phyloP scores from a whole-genome alignment of 2,329 filamentous ascomycete species.

The Tricladium varicosporioides region DNA sequence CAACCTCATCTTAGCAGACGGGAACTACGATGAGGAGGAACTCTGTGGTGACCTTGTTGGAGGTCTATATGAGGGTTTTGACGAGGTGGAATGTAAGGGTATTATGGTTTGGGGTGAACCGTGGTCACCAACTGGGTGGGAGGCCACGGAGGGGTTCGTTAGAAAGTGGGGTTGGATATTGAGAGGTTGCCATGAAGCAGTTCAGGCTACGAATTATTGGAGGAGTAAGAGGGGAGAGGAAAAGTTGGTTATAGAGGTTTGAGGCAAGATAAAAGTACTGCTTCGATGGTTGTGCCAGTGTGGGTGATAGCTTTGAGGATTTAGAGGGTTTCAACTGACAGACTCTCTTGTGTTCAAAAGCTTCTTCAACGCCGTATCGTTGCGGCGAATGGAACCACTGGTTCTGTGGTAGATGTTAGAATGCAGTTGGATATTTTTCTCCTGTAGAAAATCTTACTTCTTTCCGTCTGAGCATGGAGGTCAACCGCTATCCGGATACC shows the following conservation, averaged over 20 bases:
- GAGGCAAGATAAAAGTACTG: too few relatives aligned
- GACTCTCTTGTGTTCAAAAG: too few relatives aligned
- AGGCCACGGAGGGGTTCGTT: constrained; percentile 43
- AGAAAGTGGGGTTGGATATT: constrained; percentile 45
- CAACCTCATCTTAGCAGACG: constrained; percentile 13
- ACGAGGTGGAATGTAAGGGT: constrained; percentile 12
- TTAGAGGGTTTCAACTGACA: too few relatives aligned
- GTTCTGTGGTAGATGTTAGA: too few relatives aligned
- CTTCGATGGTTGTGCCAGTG: too few relatives aligned
- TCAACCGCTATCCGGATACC: too few relatives aligned
- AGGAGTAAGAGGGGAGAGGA: constrained; percentile 12
- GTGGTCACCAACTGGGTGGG: constrained; percentile 44
- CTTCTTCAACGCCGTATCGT: too few relatives aligned
- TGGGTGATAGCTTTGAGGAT: too few relatives aligned
- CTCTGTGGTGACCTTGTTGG: constrained; percentile 11
- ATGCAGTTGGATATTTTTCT: too few relatives aligned
- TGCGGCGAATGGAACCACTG: too few relatives aligned
- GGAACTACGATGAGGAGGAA: constrained; percentile 10
- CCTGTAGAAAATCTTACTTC: too few relatives aligned
- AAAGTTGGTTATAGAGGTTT: constrained; percentile 8
- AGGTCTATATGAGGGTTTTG: constrained; percentile 14
- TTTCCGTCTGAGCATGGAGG: too few relatives aligned
- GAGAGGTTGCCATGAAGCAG: constrained; percentile 37
- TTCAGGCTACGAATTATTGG: constrained; percentile 38
- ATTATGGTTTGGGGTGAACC: constrained; percentile 43